A percentile compares a stretch with the other conserved stretches of the same genome.
Conservation (phyloP, 371 early-diverging fungal genomes). For the Saksenaea oblongispora region DNA sequence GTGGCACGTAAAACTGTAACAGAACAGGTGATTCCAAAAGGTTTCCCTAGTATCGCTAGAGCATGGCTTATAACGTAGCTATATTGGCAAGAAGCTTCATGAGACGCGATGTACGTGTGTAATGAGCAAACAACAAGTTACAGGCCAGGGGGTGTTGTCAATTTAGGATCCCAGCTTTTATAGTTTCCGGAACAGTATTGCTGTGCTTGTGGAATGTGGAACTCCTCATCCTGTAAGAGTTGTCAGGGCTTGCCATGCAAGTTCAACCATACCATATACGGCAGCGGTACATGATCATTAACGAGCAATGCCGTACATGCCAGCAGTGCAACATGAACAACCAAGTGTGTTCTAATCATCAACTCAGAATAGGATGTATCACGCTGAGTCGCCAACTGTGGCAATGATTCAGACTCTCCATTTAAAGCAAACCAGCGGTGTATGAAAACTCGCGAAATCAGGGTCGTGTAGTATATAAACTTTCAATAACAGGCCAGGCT, state of each 20-base stretch:
- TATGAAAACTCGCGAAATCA: too few species aligned
- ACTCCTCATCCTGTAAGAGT: slow-evolving; percentile 84
- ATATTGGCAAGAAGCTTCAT: not conserved
- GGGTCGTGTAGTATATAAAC: too few species aligned
- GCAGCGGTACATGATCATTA: slow-evolving; percentile 41
- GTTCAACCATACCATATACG: slow-evolving; percentile 61
- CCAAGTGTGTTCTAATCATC: not conserved
- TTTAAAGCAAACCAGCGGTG: too few species aligned
- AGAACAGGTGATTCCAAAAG: slow-evolving; percentile 2
- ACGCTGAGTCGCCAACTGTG: too few species aligned
- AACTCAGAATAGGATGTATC: not conserved
- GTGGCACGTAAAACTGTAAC: slow-evolving; percentile 43
- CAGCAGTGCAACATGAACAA: slow-evolving; percentile 21
- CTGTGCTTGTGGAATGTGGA: slow-evolving; percentile 92
- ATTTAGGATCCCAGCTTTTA: slow-evolving; percentile 82
- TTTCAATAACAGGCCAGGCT: too few species aligned
- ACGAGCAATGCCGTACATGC: slow-evolving; percentile 23
- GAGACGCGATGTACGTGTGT: not conserved
- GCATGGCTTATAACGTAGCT: slow-evolving; percentile 52
- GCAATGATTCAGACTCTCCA: too few species aligned
- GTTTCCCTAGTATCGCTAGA: slow-evolving; percentile 11
- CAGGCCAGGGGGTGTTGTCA: slow-evolving; percentile 97
- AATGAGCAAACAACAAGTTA: slow-evolving; percentile 35
- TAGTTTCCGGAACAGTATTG: slow-evolving; percentile 79
- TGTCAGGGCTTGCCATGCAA: not conserved